Evolutionary conservation across 2,329 filamentous ascomycete species (phyloP), one percentile per base, ranked within the genome.

Genomic region (Aureobasidium sp.): DNA sequence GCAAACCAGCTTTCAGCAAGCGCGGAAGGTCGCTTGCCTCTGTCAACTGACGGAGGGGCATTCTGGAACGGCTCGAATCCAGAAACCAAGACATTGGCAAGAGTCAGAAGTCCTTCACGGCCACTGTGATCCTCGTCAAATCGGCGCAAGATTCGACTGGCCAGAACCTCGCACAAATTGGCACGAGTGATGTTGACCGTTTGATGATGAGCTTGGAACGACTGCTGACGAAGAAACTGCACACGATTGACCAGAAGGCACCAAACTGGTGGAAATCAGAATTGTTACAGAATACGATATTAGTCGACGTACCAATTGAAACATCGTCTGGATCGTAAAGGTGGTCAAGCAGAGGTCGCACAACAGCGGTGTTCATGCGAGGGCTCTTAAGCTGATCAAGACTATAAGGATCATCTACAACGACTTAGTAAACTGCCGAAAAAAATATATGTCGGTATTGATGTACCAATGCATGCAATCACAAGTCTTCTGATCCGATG

Each of bases 31-130:
- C 81, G 78, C 34, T 82, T 84, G 66, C 88, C 80, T 17, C 79
- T 77, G 39, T 84, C 80, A 44, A 92, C 81, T 61, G 88, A 82
- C 1, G 80, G 76, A 0, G 90, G 90, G 0, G 89, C 89, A 67
- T 90, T 90, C 74, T 94, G 90, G 68, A 94, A 94, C 1, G 90
- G 90, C 68, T 91, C 87, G 68, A 95, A 94, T 15, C 89, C 88
- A 17, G 89, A 88, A 15, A 95, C 88, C 22, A 94, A 82, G 36
- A 94, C 87, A 67, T 92, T 89, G 6, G 90, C 85, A 6, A 94
- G 80, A 25, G 90, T 78, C 5, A 94, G 78, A 14, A 94, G 80
- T 1, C 89, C 89, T 29, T 86, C 80, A 0, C 85, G 79, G 5
- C 88, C 89, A 15, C 85, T 83, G 63, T 89, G 85, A 67, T 91